phyloP scores from a whole-genome alignment of 129 eudicot species.

The Oenanthe sinensis region DNA sequence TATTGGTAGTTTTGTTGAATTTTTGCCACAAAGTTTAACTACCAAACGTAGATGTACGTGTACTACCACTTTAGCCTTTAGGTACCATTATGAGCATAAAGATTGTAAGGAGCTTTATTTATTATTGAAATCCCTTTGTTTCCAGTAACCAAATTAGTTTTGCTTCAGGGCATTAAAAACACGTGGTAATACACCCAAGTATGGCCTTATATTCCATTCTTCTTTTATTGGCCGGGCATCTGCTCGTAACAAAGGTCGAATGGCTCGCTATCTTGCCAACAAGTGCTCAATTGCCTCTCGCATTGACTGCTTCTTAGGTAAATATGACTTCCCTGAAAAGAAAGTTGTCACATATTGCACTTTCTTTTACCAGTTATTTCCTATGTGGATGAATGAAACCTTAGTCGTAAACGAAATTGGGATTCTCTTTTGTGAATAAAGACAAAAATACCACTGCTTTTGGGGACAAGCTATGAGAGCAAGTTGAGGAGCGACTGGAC shows the following conservation, averaged over 20 bases:
- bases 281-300: slow-evolving; percentile 94
- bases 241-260: slow-evolving; percentile 82
- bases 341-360: neutral
- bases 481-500: slow-evolving; percentile 22
- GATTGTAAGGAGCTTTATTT: neutral
- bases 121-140: slow-evolving; percentile 19
- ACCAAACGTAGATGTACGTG: neutral
- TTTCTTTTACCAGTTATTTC: neutral
- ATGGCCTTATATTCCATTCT: slow-evolving; percentile 91
- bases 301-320: slow-evolving; percentile 81
- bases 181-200: slow-evolving; percentile 88
- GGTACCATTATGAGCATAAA: neutral
- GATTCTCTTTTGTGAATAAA: slow-evolving; percentile 16
- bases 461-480: slow-evolving; percentile 89
- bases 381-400: neutral
- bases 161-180: slow-evolving; percentile 80
- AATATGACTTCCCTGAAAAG: neutral
- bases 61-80: neutral
- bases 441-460: slow-evolving; percentile 61
- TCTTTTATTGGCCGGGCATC: slow-evolving; percentile 96
- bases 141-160: neutral
- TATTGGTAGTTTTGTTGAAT: neutral
- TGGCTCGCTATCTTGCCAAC: slow-evolving; percentile 99
- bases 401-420: neutral
- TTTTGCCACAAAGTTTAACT: neutral